Evolutionary conservation across 1,284 basidiomycete species (phyloP), one percentile per base, ranked within the genome.

Genomic region (Rhodotorula sp.): DNA sequence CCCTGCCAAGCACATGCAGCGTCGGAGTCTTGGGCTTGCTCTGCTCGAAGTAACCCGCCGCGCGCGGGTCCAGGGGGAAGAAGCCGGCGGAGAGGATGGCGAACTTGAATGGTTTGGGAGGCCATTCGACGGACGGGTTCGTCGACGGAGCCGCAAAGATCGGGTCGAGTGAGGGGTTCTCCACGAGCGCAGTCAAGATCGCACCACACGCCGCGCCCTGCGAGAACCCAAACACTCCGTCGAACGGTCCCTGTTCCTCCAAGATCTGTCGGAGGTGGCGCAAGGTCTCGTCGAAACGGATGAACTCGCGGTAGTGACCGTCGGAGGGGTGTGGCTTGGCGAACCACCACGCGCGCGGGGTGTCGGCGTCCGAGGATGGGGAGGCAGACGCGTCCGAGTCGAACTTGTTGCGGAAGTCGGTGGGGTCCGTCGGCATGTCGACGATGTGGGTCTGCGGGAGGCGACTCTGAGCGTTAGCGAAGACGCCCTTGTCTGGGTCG

Each of bases 1-100:
- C 92, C n/a, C n/a, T 44, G 8, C 93, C 92, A 10, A 92, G 82
- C 24, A 95, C 83, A 78, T 93, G 91, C 28, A 96, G 81, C 0
- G 90, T 92, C 7, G 87, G 89, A 1, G 92, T 77, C 67, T 31
- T 69, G 57, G 24, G 78, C 65, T 37, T 69, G 58, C 1, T 80
- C 40, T 44, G 8, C 78, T 30, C 79, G 66, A 78, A 83, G 81
- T 26, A 81, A 76, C 51, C 81, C 64, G 85, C 83, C 72, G 83
- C 80, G 31, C 86, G 77, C 30, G 84, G 80, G 69, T 86, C 86
- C 1, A 76, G 77, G 11, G 87, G 82, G 67, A 83, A 83, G 81
- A 90, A 90, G 0, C 90, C 89, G 2, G 89, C 86, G 0, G 87
- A 84, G 9, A 87, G 80, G 18, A 91, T 82, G 11, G 67, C 62